Evolutionary conservation across 306 rosid genomes (phyloP).

Genomic region (Vigna trinervia): DNA sequence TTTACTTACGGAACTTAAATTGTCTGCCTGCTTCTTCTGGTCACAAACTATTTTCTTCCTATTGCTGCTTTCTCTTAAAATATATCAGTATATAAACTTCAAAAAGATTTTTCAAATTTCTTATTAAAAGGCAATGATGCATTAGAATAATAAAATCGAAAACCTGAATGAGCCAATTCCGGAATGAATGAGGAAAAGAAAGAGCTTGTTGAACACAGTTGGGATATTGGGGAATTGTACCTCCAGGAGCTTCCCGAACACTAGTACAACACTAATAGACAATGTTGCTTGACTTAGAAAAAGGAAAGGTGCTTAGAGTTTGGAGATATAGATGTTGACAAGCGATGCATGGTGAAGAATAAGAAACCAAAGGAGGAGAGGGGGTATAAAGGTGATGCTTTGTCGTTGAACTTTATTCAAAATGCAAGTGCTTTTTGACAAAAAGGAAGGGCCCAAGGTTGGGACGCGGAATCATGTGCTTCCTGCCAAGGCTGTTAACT

Average conservation of each 20-base stretch:
- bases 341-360: slow-evolving; percentile 49
- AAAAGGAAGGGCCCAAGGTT: slow-evolving; percentile 50
- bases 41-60: slow-evolving; percentile 35
- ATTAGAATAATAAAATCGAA: background rate
- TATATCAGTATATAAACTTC: background rate
- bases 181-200: slow-evolving; percentile 22
- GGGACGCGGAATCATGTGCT: slow-evolving; percentile 71
- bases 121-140: background rate
- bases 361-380: slow-evolving; percentile 43
- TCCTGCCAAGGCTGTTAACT: slow-evolving; percentile 45
- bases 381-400: slow-evolving; percentile 66
- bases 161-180: slow-evolving; percentile 10
- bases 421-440: slow-evolving; percentile 65
- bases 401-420: slow-evolving; percentile 64
- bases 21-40: slow-evolving; percentile 20
- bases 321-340: slow-evolving; percentile 53
- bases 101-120: background rate
- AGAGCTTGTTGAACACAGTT: slow-evolving; percentile 44
- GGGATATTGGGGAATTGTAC: slow-evolving; percentile 44
- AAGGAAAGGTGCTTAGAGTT: slow-evolving; percentile 45
- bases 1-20: slow-evolving; percentile 38
- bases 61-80: slow-evolving; percentile 14
- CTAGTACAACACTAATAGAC: slow-evolving; percentile 14
- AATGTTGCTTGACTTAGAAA: slow-evolving; percentile 44
- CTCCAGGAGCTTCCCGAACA: slow-evolving; percentile 48